Conservation (phyloP, 2,329 filamentous ascomycete genomes). For the Colletotrichum sp. region DNA sequence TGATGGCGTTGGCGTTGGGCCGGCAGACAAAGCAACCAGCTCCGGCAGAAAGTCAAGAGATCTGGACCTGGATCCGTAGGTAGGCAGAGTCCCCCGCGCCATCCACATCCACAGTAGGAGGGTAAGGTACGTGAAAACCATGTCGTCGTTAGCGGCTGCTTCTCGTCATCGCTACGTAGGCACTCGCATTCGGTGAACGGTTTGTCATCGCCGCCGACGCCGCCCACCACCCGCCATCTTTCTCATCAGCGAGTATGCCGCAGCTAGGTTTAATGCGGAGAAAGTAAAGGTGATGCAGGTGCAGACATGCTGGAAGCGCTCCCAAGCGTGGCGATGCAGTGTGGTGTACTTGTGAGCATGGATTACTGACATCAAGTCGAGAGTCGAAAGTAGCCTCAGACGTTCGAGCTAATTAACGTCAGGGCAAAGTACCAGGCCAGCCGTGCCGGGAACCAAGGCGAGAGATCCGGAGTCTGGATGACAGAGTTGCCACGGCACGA, state of each 20-base stretch:
- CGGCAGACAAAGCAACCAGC: background rate
- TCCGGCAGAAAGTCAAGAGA: background rate
- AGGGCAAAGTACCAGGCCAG: background rate
- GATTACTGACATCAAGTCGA: background rate
- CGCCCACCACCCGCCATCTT: background rate
- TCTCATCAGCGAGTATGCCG: background rate
- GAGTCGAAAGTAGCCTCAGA: background rate
- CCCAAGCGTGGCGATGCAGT: background rate
- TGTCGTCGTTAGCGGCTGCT: background rate
- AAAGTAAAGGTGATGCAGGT: background rate
- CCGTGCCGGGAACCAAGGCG: background rate
- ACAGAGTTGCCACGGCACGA: background rate
- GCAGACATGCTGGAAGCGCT: background rate
- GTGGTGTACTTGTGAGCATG: background rate
- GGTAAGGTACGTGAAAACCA: background rate
- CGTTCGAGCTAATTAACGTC: background rate
- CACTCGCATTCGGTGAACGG: background rate
- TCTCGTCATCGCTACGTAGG: conserved; percentile 6
- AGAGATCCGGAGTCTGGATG: background rate
- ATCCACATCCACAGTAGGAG: background rate
- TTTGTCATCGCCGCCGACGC: background rate
- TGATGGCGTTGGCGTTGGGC: background rate
- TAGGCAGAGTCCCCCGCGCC: conserved; percentile 4
- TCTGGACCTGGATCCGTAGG: background rate
- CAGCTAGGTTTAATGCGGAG: background rate